phyloP scores from a whole-genome alignment of 2,329 filamentous ascomycete genomes.

The Verruconis gallopava region DNA sequence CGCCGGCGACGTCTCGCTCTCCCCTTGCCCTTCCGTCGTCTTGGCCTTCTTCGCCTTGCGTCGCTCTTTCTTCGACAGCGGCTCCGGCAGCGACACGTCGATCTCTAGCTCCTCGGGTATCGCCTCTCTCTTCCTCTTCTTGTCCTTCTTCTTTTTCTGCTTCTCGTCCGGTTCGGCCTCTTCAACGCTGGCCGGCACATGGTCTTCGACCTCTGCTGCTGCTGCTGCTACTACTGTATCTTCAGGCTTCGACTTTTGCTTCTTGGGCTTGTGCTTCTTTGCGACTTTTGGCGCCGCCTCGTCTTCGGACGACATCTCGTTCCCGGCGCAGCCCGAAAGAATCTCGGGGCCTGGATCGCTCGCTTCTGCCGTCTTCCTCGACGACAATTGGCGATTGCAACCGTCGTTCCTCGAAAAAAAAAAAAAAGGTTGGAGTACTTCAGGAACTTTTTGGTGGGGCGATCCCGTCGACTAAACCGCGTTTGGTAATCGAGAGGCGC shows the following conservation, averaged over 20 bases:
- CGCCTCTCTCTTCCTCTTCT: conserved; percentile 5
- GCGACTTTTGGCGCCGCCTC: not conserved
- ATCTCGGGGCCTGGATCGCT: no score
- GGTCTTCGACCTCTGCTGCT: not conserved
- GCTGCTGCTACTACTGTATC: not conserved
- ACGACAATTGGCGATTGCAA: no score
- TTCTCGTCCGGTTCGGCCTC: not conserved
- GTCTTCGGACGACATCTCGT: conserved; percentile 2
- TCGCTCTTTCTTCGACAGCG: conserved; percentile 85
- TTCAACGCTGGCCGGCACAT: not conserved
- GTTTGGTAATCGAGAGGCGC: no score
- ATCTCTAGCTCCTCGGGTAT: conserved; percentile 57
- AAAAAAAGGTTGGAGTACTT: no score
- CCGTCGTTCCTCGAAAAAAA: no score
- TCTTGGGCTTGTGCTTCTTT: conserved; percentile 4
- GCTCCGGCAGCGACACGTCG: conserved; percentile 78
- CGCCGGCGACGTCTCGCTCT: conserved; percentile 10
- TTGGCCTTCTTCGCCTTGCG: conserved; percentile 68
- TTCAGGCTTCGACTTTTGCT: not conserved
- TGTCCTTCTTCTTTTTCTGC: conserved; percentile 2
- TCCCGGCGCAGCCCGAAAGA: no score
- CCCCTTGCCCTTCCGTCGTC: no score
- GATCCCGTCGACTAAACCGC: no score
- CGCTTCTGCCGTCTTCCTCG: no score
- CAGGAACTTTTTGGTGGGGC: no score